A percentile compares a stretch with the other conserved stretches of the same genome.
These are phyloP conservation scores for Cicer yamashitae DNA, from an alignment of 306 rosid genomes.

Conservation along the genomic window DNA sequence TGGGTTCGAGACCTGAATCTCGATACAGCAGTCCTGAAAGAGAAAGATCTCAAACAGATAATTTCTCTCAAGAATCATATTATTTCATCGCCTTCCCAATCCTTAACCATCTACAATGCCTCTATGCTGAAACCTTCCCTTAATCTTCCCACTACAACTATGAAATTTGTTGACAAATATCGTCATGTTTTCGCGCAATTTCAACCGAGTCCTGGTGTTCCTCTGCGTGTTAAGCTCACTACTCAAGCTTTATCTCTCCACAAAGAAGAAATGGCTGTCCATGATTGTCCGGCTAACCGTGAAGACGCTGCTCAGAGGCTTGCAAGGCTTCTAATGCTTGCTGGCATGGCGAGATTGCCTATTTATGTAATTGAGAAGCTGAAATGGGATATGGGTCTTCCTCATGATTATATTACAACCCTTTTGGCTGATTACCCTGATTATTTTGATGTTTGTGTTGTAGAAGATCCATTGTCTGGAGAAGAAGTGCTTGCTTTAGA, in stretches of 20 bases:
- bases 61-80: constrained; percentile 69
- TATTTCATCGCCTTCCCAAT: constrained; percentile 60
- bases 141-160: constrained; percentile 58
- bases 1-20: constrained; percentile 87
- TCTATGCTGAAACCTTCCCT: constrained; percentile 62
- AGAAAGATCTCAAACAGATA: constrained; percentile 69
- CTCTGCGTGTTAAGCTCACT: constrained; percentile 67
- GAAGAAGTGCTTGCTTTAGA: constrained; percentile 71
- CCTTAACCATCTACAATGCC: constrained; percentile 63
- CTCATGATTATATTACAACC: constrained; percentile 55
- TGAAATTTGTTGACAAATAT: constrained; percentile 60
- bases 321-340: constrained; percentile 76
- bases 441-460: constrained; percentile 67
- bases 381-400: constrained; percentile 92
- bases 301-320: constrained; percentile 63
- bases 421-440: constrained; percentile 82
- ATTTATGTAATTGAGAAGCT: constrained; percentile 67
- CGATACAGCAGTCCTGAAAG: constrained; percentile 70
- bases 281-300: constrained; percentile 49
- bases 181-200: constrained; percentile 58
- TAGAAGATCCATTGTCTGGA: constrained; percentile 59
- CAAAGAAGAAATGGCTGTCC: constrained; percentile 64
- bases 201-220: constrained; percentile 62
- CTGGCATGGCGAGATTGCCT: constrained; percentile 68
- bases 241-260: constrained; percentile 61